phyloP scores from a whole-genome alignment of 1,284 basidiomycete species.

The Puccinia brachypodii region DNA sequence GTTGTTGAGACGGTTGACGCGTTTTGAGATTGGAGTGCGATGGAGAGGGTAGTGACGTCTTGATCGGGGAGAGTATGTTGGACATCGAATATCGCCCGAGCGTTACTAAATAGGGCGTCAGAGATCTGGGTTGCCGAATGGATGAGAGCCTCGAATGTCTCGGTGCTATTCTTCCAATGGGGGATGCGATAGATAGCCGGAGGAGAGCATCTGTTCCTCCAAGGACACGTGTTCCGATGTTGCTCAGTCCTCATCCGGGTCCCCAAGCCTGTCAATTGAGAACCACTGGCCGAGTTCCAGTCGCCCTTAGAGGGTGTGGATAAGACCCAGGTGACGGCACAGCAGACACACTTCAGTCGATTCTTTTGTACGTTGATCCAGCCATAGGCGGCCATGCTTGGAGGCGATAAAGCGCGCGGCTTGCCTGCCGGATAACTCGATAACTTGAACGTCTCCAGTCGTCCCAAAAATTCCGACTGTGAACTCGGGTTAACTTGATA shows the following conservation, averaged over 20 bases:
- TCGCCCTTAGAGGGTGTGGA: conserved; percentile 18
- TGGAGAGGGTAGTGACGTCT: conserved; percentile 4
- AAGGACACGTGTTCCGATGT: conserved; percentile 40
- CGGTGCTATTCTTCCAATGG: background rate
- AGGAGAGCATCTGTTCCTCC: conserved; percentile 16
- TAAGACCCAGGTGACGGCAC: conserved; percentile 29
- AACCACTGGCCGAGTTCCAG: conserved; percentile 10
- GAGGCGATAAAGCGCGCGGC: conserved; percentile 11
- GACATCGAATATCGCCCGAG: background rate
- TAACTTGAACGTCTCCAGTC: conserved; percentile 20
- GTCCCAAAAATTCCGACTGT: conserved; percentile 2
- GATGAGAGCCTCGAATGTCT: background rate
- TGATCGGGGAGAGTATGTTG: conserved; percentile 25
- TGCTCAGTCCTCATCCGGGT: conserved; percentile 13
- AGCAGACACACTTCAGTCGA: conserved; percentile 21
- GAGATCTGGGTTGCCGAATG: background rate
- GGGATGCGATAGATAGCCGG: conserved; percentile 10
- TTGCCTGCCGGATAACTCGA: conserved; percentile 36
- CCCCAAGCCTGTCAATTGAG: background rate
- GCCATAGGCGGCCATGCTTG: conserved; percentile 28
- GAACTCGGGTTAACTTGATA: background rate
- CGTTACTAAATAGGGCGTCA: background rate
- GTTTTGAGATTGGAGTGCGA: conserved; percentile 5
- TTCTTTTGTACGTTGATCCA: conserved; percentile 37
- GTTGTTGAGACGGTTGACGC: background rate